Base-by-base conservation (phyloP, 2,329 filamentous ascomycete genomes). In the Exophiala dermatitidis region DNA sequence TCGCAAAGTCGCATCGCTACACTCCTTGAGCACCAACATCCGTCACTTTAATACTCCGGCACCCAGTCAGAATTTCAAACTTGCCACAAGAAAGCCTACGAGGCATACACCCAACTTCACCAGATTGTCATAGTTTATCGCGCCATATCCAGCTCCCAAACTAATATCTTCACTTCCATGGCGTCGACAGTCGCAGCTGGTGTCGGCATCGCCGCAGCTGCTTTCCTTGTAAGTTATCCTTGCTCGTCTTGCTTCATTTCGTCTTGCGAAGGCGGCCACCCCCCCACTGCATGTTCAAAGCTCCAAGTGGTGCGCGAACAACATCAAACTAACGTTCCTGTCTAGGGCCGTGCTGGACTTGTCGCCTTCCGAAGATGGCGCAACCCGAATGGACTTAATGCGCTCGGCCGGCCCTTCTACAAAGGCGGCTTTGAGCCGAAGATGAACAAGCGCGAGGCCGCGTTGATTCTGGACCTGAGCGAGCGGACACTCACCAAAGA, bases 341-440 rank as follows among this genome's bases (percentile, higher is more conserved):
- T 43, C n/a, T 26, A 96, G 90, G 91, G 93, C 62, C 88, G 93
- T 67, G 91, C 93, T 56, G 91, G 90, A 65, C 80, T 95, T 37
- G 86, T 97, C 65, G 93, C 93, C 63, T 81, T 90, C 71, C 84
- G 90, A 60, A 83, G 88, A 65, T 95, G 86, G 56, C 81, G 86
- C 58, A 86, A 87, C 59, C 73, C 71, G 5, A 73, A 71, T 57
- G 73, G 74, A 60, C 77, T 87, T 45, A 86, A 86, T 61, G 84
- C 86, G 34, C 75, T 95, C 63, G 93, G 93, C 64, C 90, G 90
- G 71, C 84, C 90, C 40, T 98, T 90, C 68, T 97, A 96, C 79
- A 98, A 97, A 73, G 93, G 93, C 63, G 93, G 93, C n/a, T 98
- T 98, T 68, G 93, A 98, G 75, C 78, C 83, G 56, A 87, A 86